Evolutionary conservation across 768 basidiomycete genomes (phyloP).

Genomic region (Austroboletus festivus): DNA sequence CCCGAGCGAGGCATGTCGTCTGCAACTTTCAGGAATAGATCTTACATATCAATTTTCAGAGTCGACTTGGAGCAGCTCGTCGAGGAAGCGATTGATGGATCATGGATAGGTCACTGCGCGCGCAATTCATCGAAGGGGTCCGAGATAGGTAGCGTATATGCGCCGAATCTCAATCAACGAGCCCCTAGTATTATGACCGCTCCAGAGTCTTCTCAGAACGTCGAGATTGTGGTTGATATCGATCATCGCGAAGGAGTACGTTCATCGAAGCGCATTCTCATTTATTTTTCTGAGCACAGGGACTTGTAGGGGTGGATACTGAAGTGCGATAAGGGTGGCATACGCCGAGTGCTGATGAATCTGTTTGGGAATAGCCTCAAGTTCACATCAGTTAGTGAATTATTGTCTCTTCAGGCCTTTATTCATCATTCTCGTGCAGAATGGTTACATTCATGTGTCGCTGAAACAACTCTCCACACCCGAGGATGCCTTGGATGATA

Average conservation of each 20-base stretch:
- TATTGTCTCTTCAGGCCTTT: not conserved
- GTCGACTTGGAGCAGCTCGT: slow-evolving; percentile 80
- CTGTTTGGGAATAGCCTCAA: slow-evolving; percentile 92
- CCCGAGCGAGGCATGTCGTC: slow-evolving; percentile 54
- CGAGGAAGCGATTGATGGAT: slow-evolving; percentile 89
- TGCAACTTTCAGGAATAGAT: not conserved
- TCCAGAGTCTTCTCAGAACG: slow-evolving; percentile 40
- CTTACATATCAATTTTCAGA: slow-evolving; percentile 23
- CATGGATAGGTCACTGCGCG: slow-evolving; percentile 90
- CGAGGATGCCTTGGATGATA: slow-evolving; percentile 51
- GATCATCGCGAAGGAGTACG: slow-evolving; percentile 66
- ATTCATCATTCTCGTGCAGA: slow-evolving; percentile 38
- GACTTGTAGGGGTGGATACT: slow-evolving; percentile 72
- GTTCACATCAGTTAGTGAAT: slow-evolving; percentile 69
- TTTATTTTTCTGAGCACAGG: slow-evolving; percentile 5
- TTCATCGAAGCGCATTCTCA: slow-evolving; percentile 1
- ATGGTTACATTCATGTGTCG: slow-evolving; percentile 84
- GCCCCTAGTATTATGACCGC: slow-evolving; percentile 39
- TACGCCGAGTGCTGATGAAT: slow-evolving; percentile 91
- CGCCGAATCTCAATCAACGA: slow-evolving; percentile 57
- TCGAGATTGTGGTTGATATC: slow-evolving; percentile 89
- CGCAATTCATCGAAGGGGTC: slow-evolving; percentile 67
- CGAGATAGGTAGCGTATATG: slow-evolving; percentile 91
- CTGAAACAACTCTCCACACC: slow-evolving; percentile 68
- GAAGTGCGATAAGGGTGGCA: slow-evolving; percentile 88